Percentiles rank a stretch among this genome's conserved stretches.
Conservation (phyloP, 208 protist species). For the Leishmania arabica region DNA sequence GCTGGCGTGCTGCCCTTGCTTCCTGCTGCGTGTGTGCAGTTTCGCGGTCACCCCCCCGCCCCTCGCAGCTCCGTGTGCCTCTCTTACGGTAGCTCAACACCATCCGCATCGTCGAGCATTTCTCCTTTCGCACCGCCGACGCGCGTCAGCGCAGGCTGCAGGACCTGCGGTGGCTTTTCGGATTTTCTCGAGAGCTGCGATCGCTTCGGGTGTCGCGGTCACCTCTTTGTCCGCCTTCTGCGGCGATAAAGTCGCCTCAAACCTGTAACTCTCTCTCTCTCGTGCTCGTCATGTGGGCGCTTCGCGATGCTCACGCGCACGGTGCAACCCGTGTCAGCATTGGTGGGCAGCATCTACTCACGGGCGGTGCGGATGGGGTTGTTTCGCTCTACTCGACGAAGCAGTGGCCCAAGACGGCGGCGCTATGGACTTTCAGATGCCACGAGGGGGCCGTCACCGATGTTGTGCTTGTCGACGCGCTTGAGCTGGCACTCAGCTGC, state of each 20-base stretch:
- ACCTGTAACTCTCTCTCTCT: neutral
- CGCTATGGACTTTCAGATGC: constrained; percentile 75
- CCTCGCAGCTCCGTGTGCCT: neutral
- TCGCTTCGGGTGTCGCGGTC: neutral
- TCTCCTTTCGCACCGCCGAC: neutral
- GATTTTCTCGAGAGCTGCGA: neutral
- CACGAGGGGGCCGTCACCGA: constrained; percentile 69
- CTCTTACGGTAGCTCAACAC: neutral
- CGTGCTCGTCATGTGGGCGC: constrained; percentile 26
- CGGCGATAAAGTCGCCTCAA: neutral
- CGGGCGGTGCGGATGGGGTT: constrained; percentile 78
- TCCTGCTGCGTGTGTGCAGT: neutral
- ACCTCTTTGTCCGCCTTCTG: neutral
- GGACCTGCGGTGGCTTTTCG: neutral
- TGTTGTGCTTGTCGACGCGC: constrained; percentile 51
- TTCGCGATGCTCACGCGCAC: constrained; percentile 47
- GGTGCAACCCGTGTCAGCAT: constrained; percentile 69
- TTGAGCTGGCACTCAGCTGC: constrained; percentile 61
- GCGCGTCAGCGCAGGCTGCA: neutral
- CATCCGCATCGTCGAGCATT: neutral
- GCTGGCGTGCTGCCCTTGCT: neutral
- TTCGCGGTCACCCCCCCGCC: neutral
- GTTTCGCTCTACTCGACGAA: constrained; percentile 57
- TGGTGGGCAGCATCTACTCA: constrained; percentile 55
- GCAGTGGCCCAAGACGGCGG: constrained; percentile 38